These are phyloP conservation scores for Vanderwaltozyma polyspora DNA, from an alignment of 805 yeast genomes.

Conservation along the genomic window DNA sequence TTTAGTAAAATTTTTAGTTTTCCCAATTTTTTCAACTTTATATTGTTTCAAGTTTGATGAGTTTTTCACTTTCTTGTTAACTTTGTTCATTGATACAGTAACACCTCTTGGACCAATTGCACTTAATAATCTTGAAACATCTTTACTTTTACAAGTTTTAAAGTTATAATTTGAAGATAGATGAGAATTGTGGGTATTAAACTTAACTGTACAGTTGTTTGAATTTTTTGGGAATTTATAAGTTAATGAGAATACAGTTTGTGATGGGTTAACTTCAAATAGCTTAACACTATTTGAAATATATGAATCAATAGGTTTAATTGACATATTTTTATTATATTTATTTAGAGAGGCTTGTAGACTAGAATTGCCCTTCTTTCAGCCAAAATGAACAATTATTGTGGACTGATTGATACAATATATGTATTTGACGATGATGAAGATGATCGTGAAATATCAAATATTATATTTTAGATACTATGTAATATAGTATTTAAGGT, in stretches of 20 bases:
- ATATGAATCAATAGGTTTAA: constrained; percentile 31
- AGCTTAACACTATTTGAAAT: constrained; percentile 33
- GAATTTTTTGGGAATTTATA: constrained; percentile 29
- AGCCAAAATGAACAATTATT: too few species aligned
- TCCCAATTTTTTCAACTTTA: constrained; percentile 5
- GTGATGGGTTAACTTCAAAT: constrained; percentile 34
- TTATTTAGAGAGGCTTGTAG: background rate
- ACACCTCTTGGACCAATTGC: constrained; percentile 66
- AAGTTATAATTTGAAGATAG: constrained; percentile 51
- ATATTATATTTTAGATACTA: too few species aligned
- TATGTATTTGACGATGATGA: too few species aligned
- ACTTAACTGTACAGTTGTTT: constrained; percentile 18
- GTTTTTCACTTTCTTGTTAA: constrained; percentile 11
- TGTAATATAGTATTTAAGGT: too few species aligned
- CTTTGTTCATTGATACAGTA: constrained; percentile 16
- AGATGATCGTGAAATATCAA: too few species aligned
- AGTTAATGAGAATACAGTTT: constrained; percentile 22
- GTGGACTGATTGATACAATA: too few species aligned
- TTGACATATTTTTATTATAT: constrained; percentile 8
- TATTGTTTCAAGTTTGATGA: constrained; percentile 1
- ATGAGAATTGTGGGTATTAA: constrained; percentile 56
- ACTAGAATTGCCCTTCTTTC: background rate
- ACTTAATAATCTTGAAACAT: constrained; percentile 59
- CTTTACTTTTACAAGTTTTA: constrained; percentile 53
- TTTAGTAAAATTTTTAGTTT: too few species aligned